Base-by-base conservation (phyloP, 164 flowering plant species). In the Platanus orientalis region DNA sequence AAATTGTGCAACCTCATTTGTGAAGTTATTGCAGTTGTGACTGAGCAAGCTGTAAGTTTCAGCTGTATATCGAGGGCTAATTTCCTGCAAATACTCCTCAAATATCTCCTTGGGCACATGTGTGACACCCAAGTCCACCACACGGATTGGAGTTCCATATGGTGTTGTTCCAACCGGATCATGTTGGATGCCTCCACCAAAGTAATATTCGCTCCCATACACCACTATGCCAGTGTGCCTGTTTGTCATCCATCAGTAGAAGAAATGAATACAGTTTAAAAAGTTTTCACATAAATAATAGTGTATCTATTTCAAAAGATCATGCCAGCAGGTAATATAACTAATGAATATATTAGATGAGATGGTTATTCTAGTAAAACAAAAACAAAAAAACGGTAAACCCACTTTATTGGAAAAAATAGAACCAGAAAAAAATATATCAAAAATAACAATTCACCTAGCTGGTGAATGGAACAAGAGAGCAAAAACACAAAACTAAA, bases 181-280 rank as follows among this genome's bases (percentile, higher is more conserved):
- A 62, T 83, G 82, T 54, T 92, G 96, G 52, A 95, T 88, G 26
- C 99, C 99, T 62, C 95, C 97, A 11, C 98, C 96, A 75, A 95
- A 95, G 61, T 66, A 95, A 73, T 95, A 92, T 65, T 95, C 98
- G 58, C 76, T 87, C 14, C 97, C 99, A 76, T 87, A 92, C 0
- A 88, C 97, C 4, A 87, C 97, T 28, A 95, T 73, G 45, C 98
- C 98, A 0, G 99, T 95, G 77, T 95, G 99, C 99, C 99, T 95
- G 80, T 70, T 23, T 17, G 16, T 16, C 49, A 45, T 16, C 49
- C 49, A 45, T 5, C 20, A 45, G 16, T 5, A 45, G 3, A 19
- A 45, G 49, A 45, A 45, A 45, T 19, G 5, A 45, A 45, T 45
- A 36, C 42, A 36, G 13, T 36, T 36, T 14, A 7, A 36, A 7